Conservation (phyloP, 1,284 basidiomycete species). For the Pyrrhoderma lamaoense region DNA sequence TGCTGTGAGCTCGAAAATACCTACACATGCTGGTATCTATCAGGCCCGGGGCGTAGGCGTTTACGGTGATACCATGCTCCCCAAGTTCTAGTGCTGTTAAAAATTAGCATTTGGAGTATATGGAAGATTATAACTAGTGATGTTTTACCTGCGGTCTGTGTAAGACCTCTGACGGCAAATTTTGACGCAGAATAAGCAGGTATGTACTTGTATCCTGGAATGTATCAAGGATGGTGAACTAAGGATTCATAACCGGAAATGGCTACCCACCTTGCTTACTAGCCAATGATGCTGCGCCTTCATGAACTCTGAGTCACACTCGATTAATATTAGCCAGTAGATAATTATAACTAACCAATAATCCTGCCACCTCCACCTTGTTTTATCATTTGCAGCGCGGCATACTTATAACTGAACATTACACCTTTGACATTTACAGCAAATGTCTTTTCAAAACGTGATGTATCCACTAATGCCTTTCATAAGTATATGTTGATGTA, state of each 20-base stretch:
- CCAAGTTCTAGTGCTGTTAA: slow-evolving; percentile 17
- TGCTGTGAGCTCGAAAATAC: not conserved
- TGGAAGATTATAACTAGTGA: not conserved
- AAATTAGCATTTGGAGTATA: not conserved
- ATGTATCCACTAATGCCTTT: slow-evolving; percentile 8
- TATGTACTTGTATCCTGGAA: not conserved
- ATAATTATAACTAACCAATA: no score
- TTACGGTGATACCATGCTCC: slow-evolving; percentile 24
- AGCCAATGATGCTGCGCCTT: slow-evolving; percentile 15
- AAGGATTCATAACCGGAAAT: no score
- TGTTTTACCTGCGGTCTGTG: slow-evolving; percentile 8
- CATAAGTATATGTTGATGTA: not conserved
- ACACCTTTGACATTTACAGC: slow-evolving; percentile 17
- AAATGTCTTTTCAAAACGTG: slow-evolving; percentile 13
- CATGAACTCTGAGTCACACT: no score
- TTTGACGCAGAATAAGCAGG: slow-evolving; percentile 13
- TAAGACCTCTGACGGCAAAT: slow-evolving; percentile 13
- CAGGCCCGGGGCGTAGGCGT: slow-evolving; percentile 25
- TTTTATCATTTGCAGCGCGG: slow-evolving; percentile 20
- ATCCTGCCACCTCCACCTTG: slow-evolving; percentile 17
- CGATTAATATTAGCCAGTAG: no score
- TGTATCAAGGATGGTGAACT: no score
- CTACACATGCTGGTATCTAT: slow-evolving; percentile 23
- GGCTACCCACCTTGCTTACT: slow-evolving; percentile 4
- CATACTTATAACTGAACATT: slow-evolving; percentile 19